These are phyloP conservation scores for Gentiana macrophylla DNA, from an alignment of 257 asterid genomes.

Conservation along the genomic window DNA sequence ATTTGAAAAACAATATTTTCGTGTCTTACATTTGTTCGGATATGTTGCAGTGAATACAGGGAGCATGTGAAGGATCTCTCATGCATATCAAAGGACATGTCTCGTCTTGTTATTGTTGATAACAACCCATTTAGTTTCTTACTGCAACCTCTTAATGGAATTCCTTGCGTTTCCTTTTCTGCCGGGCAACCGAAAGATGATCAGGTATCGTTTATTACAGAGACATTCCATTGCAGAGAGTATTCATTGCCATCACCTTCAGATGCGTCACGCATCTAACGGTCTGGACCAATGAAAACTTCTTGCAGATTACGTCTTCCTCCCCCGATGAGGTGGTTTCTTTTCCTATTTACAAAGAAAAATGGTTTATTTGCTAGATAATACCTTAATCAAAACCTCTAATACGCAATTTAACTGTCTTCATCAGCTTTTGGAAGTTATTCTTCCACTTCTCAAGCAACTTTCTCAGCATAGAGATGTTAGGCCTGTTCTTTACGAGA, in stretches of 20 bases:
- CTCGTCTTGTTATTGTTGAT: slow-evolving; percentile 80
- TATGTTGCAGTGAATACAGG: slow-evolving; percentile 58
- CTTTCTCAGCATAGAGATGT: slow-evolving; percentile 79
- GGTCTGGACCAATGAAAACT: too few relatives aligned
- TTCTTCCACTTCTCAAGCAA: slow-evolving; percentile 86
- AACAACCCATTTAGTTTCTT: slow-evolving; percentile 94
- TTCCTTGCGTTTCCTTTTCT: slow-evolving; percentile 67
- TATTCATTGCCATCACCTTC: too few relatives aligned
- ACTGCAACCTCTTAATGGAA: slow-evolving; percentile 88
- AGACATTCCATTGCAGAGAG: too few relatives aligned
- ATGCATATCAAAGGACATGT: slow-evolving; percentile 58
- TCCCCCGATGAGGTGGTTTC: too few relatives aligned
- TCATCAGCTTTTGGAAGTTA: slow-evolving; percentile 71
- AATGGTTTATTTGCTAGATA: too few relatives aligned
- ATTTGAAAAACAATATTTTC: background rate
- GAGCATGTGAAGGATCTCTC: slow-evolving; percentile 89
- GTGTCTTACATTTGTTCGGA: slow-evolving; percentile 8
- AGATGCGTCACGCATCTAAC: too few relatives aligned
- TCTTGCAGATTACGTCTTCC: too few relatives aligned
- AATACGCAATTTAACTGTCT: background rate
- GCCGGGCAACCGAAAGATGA: slow-evolving; percentile 66
- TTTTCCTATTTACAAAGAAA: too few relatives aligned
- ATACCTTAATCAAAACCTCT: background rate
- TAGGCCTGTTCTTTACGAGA: slow-evolving; percentile 55
- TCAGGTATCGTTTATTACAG: slow-evolving; percentile 34